A percentile compares a stretch with the other conserved stretches of the same genome.
Evolutionary conservation across 306 rosid genomes (phyloP).

Genomic region (Inga laurina): DNA sequence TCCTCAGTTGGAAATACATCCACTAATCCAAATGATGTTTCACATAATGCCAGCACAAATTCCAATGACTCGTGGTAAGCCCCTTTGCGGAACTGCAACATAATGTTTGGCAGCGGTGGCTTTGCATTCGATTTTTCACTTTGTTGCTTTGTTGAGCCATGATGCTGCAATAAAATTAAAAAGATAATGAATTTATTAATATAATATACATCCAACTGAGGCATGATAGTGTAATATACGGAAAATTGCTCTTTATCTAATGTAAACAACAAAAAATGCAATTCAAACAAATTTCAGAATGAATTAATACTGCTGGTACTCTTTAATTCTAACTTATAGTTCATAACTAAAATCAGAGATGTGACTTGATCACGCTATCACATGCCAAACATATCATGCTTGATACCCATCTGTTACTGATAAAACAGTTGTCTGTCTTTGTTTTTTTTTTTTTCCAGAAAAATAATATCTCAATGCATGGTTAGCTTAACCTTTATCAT

Average conservation of each 20-base stretch:
- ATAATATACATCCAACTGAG: slow-evolving; percentile 9
- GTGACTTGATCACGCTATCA: slow-evolving; percentile 3
- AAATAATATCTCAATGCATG: background rate
- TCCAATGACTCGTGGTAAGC: slow-evolving; percentile 91
- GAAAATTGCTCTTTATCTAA: slow-evolving; percentile 1
- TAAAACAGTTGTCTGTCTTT: background rate
- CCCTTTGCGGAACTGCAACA: slow-evolving; percentile 82
- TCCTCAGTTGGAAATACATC: slow-evolving; percentile 97
- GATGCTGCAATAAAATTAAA: slow-evolving; percentile 67
- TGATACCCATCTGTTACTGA: background rate
- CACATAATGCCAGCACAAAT: slow-evolving; percentile 92
- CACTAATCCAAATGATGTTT: slow-evolving; percentile 92
- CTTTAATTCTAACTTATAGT: slow-evolving; percentile 5
- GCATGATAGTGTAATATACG: background rate
- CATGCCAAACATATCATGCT: slow-evolving; percentile 13
- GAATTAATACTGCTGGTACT: slow-evolving; percentile 15
- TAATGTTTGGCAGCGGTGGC: slow-evolving; percentile 81
- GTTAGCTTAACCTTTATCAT: background rate
- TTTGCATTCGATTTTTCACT: slow-evolving; percentile 66
- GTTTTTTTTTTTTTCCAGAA: background rate
- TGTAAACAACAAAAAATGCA: slow-evolving; percentile 12
- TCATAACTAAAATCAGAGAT: slow-evolving; percentile 15
- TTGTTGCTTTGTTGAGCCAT: slow-evolving; percentile 78
- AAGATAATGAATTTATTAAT: slow-evolving; percentile 1
- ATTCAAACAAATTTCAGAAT: slow-evolving; percentile 20